Conservation (phyloP, 1,139 yeast genomes). For the Nakaseomyces sp. region DNA sequence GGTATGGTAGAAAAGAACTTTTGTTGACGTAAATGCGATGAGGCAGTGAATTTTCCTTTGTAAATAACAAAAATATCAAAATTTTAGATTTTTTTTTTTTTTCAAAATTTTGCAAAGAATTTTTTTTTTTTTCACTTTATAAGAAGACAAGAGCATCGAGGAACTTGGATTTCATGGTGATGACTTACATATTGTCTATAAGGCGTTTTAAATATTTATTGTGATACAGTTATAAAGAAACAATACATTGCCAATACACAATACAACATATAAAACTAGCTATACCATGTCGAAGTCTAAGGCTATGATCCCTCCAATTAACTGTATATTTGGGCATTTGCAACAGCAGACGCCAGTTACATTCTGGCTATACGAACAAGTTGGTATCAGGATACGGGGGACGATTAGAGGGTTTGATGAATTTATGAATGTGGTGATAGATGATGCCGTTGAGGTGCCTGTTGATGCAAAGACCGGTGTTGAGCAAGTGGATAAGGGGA, state of each 20-base stretch:
- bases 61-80: no score
- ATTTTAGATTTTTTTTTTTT: no score
- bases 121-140: no score
- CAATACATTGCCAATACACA: neutral
- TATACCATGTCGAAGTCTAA: slow-evolving; percentile 5
- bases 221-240: no score
- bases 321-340: slow-evolving; percentile 74
- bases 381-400: slow-evolving; percentile 71
- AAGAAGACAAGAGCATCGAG: no score
- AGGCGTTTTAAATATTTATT: no score
- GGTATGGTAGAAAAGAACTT: no score
- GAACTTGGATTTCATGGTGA: no score
- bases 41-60: no score
- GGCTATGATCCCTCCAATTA: slow-evolving; percentile 78
- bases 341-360: slow-evolving; percentile 75
- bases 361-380: slow-evolving; percentile 85
- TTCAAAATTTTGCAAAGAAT: no score
- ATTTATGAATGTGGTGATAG: slow-evolving; percentile 92
- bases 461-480: slow-evolving; percentile 31
- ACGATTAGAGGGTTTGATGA: slow-evolving; percentile 88
- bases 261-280: neutral
- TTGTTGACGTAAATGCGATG: no score
- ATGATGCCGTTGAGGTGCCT: slow-evolving; percentile 71
- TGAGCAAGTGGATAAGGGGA: slow-evolving; percentile 30
- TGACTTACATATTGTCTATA: no score